Base-by-base conservation (phyloP, 768 basidiomycete genomes). In the Lactifluus volemus region DNA sequence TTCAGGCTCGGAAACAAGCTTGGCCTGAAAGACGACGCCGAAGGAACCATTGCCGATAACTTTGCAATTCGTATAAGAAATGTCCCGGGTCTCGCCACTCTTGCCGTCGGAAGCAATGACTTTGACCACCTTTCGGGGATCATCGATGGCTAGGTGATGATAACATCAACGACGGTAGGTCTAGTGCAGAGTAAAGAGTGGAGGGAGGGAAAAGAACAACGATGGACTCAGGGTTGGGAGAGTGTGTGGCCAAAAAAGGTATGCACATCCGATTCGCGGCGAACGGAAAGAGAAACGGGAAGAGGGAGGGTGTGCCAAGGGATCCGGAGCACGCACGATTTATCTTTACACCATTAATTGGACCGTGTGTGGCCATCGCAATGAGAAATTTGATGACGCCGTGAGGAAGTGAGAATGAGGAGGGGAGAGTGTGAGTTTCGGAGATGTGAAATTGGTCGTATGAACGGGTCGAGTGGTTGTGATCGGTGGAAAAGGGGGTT, bases 41-140 rank as follows among this genome's bases (percentile, higher is more conserved):
- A 99, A 99, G 60, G 93, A 96, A 74, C 97, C 97, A 71, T 99
- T 98, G 58, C 97, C 97, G 70, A 95, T 90, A 71, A 99, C 92
- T 77, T 97, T 98, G 81, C 90, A 96, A 73, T 91, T 94, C 68
- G 91, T 97, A 78, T 99, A 99, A 51, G 86, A 82, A 69, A 98
- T 85, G 68, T 94, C 89, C 70, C 82, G 81, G 64, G 89, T 86
- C 53, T 90, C 88, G 69, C 91, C 93, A 6, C 86, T 78, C 83
- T 95, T 98, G 76, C 97, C 97, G 70, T 95, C 89, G 64, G 88
- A 91, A 60, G 95, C 96, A 72, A 89, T 80, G 69, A 99, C 97
- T 74, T 91, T 93, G 78, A 96, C 88, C 70, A 97, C 82, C 78
- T 91, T 91, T 75, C 88, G 83, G n/a, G 96, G 93, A 78, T 99